Evolutionary conservation across 352 stramenopile species (phyloP).

Genomic region (Hyaloperonospora brassicae): DNA sequence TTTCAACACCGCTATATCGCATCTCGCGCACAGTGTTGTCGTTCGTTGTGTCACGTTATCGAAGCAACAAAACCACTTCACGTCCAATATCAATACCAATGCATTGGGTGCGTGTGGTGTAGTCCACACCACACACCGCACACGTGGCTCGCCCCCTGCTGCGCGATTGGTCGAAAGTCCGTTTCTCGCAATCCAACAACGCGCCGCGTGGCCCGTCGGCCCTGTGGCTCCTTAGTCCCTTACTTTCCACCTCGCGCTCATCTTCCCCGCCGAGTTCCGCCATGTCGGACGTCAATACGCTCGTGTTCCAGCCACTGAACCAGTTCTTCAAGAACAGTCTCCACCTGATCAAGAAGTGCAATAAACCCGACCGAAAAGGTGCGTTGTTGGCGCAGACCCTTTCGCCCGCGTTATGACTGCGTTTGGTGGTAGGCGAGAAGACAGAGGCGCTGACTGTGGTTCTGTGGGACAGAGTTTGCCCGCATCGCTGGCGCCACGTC

Average conservation of each 20-base stretch:
- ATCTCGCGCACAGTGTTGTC: too few species aligned
- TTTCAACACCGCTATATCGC: too few species aligned
- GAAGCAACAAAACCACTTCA: too few species aligned
- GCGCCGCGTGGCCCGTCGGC: slow-evolving; percentile 17
- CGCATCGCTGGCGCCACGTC: slow-evolving; percentile 91
- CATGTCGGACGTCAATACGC: slow-evolving; percentile 87
- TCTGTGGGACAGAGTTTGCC: slow-evolving; percentile 84
- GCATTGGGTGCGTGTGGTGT: too few species aligned
- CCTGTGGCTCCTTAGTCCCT: too few species aligned
- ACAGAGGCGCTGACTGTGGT: too few species aligned
- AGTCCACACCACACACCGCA: too few species aligned
- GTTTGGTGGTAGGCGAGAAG: too few species aligned
- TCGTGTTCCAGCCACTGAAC: slow-evolving; percentile 93
- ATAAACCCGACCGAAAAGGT: slow-evolving; percentile 98
- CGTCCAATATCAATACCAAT: too few species aligned
- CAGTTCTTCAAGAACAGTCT: slow-evolving; percentile 97
- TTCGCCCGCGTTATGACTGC: not conserved
- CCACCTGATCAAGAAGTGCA: slow-evolving; percentile 98
- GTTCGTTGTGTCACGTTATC: too few species aligned
- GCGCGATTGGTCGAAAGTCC: slow-evolving; percentile 15
- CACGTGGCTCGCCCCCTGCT: too few species aligned
- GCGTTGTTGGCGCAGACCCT: slow-evolving; percentile 11
- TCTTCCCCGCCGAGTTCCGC: not conserved
- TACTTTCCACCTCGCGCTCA: slow-evolving; percentile 7
- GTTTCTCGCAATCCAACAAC: slow-evolving; percentile 13